Base-by-base conservation (phyloP, 192 early-diverging fungal species). In the Coemansia sp. region DNA sequence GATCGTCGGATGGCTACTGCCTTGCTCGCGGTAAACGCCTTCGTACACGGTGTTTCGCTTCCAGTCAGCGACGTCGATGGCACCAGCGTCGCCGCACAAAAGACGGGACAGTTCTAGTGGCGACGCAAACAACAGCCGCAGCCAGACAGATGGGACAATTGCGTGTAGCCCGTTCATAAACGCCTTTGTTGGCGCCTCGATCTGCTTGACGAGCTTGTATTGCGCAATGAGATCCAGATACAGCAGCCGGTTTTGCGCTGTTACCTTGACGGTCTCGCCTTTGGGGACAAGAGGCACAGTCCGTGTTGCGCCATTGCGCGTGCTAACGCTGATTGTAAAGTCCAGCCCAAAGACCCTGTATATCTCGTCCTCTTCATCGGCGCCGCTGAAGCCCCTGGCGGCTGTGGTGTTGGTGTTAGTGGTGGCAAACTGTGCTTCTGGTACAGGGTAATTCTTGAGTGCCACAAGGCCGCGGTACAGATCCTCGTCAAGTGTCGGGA, bases 221-320 rank as follows among this genome's bases (percentile, higher is more conserved):
- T 95, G 88, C 4, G 94, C 92, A n/a, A 95, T 82, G 15, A 90
- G 77, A 67, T 94, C 92, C 21, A 98, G 91, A 67, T 97, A 99
- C 51, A 86, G 84, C 52, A 95, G 89, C 18, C 92, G 84, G 82
- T 98, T 99, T 38, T 89, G 85, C 21, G 89, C 85, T 1, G 94
- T 98, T 0, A 99, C 97, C 18, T 87, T 80, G 46, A 92, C 86
- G 24, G 87, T 71, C 39, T 87, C 81, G 36, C 97, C 97, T 21
- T 85, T 82, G 3, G 90, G 89, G 39, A 95, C 88, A 49, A 99
- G 78, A 38, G 95, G 90, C 39, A 95, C 77, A 1, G 79, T 79
- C 6, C 69, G 63, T 11, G 67, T 58, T 26, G 51, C 51, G 15
- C 76, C 73, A 48, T 71, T 43, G n/a, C 45, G 60, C 39, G 68